Conservation (phyloP, 2,329 filamentous ascomycete species). For the Aspergillus transmontanensis region DNA sequence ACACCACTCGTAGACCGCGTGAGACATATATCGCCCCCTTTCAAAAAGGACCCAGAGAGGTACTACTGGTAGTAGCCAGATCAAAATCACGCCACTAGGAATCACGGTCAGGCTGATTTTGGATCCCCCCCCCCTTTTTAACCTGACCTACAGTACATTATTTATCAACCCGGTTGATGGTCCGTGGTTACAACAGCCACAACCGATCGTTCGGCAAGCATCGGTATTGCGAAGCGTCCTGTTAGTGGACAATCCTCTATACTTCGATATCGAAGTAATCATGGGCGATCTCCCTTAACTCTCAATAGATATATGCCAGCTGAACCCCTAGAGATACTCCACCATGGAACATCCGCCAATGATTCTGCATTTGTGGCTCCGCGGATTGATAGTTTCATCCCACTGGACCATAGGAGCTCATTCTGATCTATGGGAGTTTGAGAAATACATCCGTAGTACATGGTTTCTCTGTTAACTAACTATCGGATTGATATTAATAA, state of each 20-base stretch:
- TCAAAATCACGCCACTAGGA: background rate
- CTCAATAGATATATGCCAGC: background rate
- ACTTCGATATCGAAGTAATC: background rate
- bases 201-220: background rate
- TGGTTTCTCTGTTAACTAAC: too few relatives aligned
- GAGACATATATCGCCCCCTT: background rate
- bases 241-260: background rate
- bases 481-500: background rate
- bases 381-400: background rate
- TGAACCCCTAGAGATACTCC: background rate
- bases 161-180: background rate
- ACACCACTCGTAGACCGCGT: background rate
- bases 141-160: background rate
- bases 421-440: background rate
- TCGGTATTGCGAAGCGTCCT: background rate
- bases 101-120: background rate
- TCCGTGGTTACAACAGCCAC: background rate
- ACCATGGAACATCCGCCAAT: background rate
- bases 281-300: background rate
- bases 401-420: background rate
- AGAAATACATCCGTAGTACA: background rate
- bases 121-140: background rate
- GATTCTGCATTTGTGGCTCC: background rate
- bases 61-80: background rate
- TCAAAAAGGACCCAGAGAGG: background rate